phyloP scores from a whole-genome alignment of 2,329 filamentous ascomycete species.

The Lizonia empirigonia region DNA sequence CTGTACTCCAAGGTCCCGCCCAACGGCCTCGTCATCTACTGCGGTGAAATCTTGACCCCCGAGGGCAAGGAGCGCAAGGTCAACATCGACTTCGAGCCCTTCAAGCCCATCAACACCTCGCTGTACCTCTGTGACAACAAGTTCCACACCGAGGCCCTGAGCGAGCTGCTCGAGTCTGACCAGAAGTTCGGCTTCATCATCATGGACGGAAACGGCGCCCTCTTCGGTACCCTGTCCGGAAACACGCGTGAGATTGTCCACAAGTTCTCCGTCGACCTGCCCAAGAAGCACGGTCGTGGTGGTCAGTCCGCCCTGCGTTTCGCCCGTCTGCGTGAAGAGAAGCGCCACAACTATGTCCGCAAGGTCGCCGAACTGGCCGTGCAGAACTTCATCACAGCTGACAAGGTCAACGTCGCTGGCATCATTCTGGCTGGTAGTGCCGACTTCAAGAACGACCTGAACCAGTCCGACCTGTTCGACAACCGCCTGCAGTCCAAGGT shows the following conservation, averaged over 20 bases:
- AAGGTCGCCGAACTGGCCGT: slow-evolving; percentile 98
- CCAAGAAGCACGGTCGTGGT: slow-evolving; percentile 99
- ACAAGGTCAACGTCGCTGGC: slow-evolving; percentile 97
- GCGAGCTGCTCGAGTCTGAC: slow-evolving; percentile 96
- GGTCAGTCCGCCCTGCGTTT: slow-evolving; percentile 99
- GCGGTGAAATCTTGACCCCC: slow-evolving; percentile 98
- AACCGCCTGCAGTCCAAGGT: slow-evolving; percentile 89
- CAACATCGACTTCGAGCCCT: slow-evolving; percentile 99
- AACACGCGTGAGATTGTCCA: slow-evolving; percentile 97
- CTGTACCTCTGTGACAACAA: slow-evolving; percentile 99
- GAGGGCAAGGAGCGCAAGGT: slow-evolving; percentile 99
- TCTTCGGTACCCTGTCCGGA: slow-evolving; percentile 95
- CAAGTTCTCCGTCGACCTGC: slow-evolving; percentile 97
- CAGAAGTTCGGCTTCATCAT: slow-evolving; percentile 99
- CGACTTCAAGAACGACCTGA: slow-evolving; percentile 99
- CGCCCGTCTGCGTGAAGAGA: slow-evolving; percentile 97
- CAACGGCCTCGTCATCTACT: slow-evolving; percentile 97
- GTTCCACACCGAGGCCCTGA: slow-evolving; percentile 96
- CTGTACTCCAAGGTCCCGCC: slow-evolving; percentile 98
- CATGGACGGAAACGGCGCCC: slow-evolving; percentile 98
- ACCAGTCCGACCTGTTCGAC: slow-evolving; percentile 97
- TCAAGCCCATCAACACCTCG: slow-evolving; percentile 99
- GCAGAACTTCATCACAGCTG: slow-evolving; percentile 97
- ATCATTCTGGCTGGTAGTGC: slow-evolving; percentile 95
- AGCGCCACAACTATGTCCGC: slow-evolving; percentile 99